Percentiles rank a stretch among this genome's conserved stretches.
Conservation (phyloP, 2,329 filamentous ascomycete species). For the Beauveria caledonica region DNA sequence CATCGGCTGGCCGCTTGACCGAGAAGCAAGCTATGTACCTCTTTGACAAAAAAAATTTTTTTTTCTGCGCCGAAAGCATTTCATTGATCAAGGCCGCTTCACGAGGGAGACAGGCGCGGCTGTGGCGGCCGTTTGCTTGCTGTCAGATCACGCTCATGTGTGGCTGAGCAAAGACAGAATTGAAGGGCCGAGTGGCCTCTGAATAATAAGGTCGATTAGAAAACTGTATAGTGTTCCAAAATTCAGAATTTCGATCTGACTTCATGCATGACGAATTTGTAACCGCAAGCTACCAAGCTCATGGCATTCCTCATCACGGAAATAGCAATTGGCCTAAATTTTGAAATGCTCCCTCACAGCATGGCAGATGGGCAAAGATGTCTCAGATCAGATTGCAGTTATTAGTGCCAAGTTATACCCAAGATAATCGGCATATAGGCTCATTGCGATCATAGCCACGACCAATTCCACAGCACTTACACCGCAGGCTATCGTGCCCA, state of each 20-base stretch:
- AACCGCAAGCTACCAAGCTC: too few species aligned
- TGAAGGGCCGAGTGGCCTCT: slow-evolving; percentile 14
- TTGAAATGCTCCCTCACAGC: too few species aligned
- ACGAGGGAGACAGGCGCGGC: not conserved
- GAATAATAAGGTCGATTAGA: slow-evolving; percentile 12
- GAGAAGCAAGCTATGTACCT: slow-evolving; percentile 1
- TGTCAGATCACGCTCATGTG: slow-evolving; percentile 15
- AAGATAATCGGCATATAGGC: too few species aligned
- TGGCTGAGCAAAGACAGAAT: slow-evolving; percentile 15
- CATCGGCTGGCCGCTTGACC: not conserved
- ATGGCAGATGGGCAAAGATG: too few species aligned
- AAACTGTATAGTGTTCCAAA: slow-evolving; percentile 15
- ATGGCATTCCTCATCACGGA: too few species aligned
- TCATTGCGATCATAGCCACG: too few species aligned
- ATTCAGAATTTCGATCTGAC: slow-evolving; percentile 9
- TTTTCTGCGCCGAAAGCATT: not conserved
- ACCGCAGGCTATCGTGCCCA: not conserved
- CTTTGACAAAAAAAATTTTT: not conserved
- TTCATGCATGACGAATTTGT: too few species aligned
- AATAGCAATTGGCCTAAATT: too few species aligned
- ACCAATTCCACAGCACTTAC: too few species aligned
- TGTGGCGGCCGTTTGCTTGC: slow-evolving; percentile 12
- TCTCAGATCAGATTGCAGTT: too few species aligned
- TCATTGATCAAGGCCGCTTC: not conserved
- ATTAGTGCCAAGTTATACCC: too few species aligned